These are phyloP conservation scores for Desmodesmus armatus DNA, from an alignment of 139 green algal species.

Conservation along the genomic window DNA sequence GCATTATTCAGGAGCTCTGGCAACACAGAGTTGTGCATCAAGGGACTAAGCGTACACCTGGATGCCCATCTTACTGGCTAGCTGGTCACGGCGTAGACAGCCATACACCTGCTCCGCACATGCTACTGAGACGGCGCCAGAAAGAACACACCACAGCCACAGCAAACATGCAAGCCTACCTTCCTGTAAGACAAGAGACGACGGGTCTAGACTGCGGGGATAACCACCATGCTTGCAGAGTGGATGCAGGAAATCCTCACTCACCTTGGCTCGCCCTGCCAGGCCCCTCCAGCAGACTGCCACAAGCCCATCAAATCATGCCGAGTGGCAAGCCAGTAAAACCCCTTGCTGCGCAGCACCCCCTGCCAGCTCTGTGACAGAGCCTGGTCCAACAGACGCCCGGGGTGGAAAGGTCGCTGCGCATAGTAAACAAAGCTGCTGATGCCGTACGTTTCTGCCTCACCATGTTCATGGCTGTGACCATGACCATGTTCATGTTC, in stretches of 20 bases:
- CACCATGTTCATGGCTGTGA: slow-evolving; percentile 45
- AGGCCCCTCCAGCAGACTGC: slow-evolving; percentile 65
- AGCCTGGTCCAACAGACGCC: slow-evolving; percentile 57
- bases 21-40: no score
- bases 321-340: slow-evolving; percentile 73
- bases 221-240: no score
- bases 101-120: no score
- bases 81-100: no score
- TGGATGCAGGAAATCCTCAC: neutral
- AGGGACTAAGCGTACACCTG: no score
- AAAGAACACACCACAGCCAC: neutral
- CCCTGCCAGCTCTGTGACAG: slow-evolving; percentile 58
- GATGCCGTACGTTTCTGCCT: slow-evolving; percentile 65
- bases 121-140: neutral
- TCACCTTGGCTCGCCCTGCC: slow-evolving; percentile 68
- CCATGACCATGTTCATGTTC: neutral
- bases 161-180: neutral
- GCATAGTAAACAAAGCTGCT: slow-evolving; percentile 71
- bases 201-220: no score
- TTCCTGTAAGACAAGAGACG: neutral
- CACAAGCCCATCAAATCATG: slow-evolving; percentile 70
- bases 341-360: slow-evolving; percentile 72
- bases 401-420: slow-evolving; percentile 67
- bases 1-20: no score
- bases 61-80: no score